These are phyloP conservation scores for Deuterostichococcus epilithicus DNA, from an alignment of 139 green algal genomes.

Conservation along the genomic window DNA sequence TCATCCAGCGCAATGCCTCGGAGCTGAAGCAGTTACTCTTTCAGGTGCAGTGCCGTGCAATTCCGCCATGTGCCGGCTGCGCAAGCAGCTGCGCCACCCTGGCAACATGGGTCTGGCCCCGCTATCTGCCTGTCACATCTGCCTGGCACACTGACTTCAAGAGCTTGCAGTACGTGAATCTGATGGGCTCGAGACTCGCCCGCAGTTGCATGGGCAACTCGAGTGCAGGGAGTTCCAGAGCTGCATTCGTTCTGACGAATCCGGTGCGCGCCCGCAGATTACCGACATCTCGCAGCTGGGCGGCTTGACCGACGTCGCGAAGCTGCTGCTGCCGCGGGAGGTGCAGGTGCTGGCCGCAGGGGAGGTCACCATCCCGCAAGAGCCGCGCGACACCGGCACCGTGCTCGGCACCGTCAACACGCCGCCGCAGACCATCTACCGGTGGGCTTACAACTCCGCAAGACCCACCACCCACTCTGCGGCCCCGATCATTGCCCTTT, in stretches of 20 bases:
- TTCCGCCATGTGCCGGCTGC: neutral
- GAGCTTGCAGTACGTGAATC: no score
- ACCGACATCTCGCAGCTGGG: conserved; percentile 34
- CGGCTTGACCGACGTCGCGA: conserved; percentile 13
- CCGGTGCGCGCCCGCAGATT: conserved; percentile 10
- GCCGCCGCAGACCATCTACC: conserved; percentile 27
- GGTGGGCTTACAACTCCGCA: neutral
- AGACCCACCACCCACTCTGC: no score
- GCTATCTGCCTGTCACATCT: no score
- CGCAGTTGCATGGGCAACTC: no score
- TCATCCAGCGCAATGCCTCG: conserved; percentile 19
- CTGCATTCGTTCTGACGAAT: no score
- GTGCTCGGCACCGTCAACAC: conserved; percentile 26
- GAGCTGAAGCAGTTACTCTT: conserved; percentile 14
- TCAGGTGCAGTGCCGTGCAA: conserved; percentile 8
- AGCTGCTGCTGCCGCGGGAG: conserved; percentile 24
- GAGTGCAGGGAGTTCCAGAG: no score
- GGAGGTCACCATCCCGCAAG: neutral
- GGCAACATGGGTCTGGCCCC: no score
- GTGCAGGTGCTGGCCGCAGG: neutral
- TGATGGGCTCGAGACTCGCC: no score
- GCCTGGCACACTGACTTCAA: no score
- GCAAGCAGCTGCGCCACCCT: no score
- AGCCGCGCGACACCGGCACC: conserved; percentile 23
- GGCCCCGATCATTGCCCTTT: no score